These are phyloP conservation scores for Aureobasidium musti DNA, from an alignment of 2,329 filamentous ascomycete species.

Conservation along the genomic window DNA sequence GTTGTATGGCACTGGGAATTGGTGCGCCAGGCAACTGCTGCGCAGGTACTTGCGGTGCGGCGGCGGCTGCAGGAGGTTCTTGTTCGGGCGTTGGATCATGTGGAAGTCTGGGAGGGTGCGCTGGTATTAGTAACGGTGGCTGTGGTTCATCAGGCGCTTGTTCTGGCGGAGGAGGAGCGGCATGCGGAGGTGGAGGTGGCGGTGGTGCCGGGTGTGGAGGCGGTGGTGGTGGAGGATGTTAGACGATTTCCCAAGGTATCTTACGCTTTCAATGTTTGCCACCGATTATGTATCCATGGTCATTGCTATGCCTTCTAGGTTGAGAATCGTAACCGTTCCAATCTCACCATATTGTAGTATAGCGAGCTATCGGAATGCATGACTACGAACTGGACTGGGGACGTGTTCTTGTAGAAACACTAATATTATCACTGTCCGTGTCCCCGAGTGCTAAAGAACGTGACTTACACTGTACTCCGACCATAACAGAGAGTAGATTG, in stretches of 20 bases:
- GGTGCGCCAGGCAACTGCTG: constrained; percentile 53
- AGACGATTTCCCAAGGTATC: neutral
- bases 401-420: no score
- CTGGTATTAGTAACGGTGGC: constrained; percentile 35
- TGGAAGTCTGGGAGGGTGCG: constrained; percentile 45
- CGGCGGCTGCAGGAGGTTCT: constrained; percentile 48
- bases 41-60: constrained; percentile 47
- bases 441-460: no score
- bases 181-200: constrained; percentile 43
- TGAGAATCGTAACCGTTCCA: neutral
- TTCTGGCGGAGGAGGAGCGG: constrained; percentile 44
- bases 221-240: constrained; percentile 25
- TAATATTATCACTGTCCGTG: no score
- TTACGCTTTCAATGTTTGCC: neutral
- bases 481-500: no score
- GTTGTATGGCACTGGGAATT: constrained; percentile 46
- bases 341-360: no score
- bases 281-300: no score
- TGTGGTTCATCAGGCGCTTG: no score
- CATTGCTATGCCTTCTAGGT: neutral
- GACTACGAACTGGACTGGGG: no score
- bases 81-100: constrained; percentile 47
- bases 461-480: no score
- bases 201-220: constrained; percentile 35
- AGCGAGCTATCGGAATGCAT: no score